These are phyloP conservation scores for Trichoderma atroviride DNA, from an alignment of 2,329 filamentous ascomycete genomes.

Conservation along the genomic window DNA sequence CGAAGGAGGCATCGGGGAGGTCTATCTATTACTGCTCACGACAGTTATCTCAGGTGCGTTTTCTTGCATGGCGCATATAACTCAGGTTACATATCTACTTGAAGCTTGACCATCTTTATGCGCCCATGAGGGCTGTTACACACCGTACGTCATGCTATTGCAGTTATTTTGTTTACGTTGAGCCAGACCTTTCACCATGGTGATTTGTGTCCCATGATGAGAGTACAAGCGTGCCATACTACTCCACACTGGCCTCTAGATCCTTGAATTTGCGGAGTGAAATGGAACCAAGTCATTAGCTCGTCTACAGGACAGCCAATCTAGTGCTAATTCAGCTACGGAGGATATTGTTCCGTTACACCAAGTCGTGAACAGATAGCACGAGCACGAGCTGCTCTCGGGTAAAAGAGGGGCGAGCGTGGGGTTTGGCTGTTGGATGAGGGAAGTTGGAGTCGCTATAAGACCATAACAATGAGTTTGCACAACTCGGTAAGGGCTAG, in stretches of 20 bases:
- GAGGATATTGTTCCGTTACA: not conserved
- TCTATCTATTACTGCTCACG: not conserved
- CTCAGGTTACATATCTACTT: not conserved
- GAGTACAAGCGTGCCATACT: not conserved
- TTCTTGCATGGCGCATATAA: not conserved
- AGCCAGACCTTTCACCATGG: not conserved
- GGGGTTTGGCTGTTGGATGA: not conserved
- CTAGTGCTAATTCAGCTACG: not conserved
- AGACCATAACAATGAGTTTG: not conserved
- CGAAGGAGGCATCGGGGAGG: not conserved
- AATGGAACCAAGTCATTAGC: not conserved
- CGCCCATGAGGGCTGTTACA: too few species aligned
- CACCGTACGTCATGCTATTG: not conserved
- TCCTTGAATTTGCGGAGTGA: not conserved
- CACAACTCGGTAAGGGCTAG: not conserved
- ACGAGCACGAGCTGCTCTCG: not conserved
- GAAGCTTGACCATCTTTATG: too few species aligned
- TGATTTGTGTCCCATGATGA: not conserved
- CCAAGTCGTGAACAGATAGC: not conserved
- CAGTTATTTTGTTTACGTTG: not conserved
- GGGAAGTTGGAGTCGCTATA: not conserved
- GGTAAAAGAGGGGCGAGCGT: constrained; percentile 23
- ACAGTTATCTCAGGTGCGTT: not conserved
- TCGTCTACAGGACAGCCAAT: not conserved
- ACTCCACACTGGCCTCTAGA: not conserved